Evolutionary conservation across 257 asterid species (phyloP).

Genomic region (Solanum pinnatisectum): DNA sequence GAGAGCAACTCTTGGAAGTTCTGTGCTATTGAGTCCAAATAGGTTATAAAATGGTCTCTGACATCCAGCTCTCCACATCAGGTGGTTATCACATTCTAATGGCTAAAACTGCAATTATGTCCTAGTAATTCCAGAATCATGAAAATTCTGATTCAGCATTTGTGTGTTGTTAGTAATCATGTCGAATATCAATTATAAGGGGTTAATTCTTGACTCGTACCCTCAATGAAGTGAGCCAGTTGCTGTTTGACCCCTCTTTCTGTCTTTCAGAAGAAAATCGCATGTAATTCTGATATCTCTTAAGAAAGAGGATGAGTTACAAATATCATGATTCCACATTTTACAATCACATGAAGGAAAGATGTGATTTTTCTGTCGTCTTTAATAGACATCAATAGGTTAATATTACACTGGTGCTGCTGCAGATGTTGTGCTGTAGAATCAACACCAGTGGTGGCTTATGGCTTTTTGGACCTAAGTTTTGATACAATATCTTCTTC

Average conservation of each 20-base stretch:
- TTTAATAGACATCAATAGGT: background rate
- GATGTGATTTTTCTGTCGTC: background rate
- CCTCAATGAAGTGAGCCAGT: background rate
- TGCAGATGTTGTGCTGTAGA: conserved; percentile 50
- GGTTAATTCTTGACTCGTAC: background rate
- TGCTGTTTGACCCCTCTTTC: background rate
- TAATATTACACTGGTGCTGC: background rate
- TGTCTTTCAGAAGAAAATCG: background rate
- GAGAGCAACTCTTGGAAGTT: background rate
- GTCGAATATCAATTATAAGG: background rate
- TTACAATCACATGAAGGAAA: background rate
- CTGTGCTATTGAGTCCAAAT: background rate
- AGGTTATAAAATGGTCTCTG: background rate
- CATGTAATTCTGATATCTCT: background rate
- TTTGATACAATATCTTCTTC: conserved; percentile 32
- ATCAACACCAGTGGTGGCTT: conserved; percentile 59
- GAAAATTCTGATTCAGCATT: background rate
- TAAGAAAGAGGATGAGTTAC: background rate
- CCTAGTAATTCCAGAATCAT: background rate
- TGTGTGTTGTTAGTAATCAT: background rate
- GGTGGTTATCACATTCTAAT: background rate
- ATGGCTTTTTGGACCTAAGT: conserved; percentile 62
- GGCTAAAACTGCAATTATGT: background rate
- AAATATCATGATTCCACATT: background rate
- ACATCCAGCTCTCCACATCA: background rate